Percentiles rank a stretch among this genome's conserved stretches.
phyloP scores from a whole-genome alignment of 176 grass and related monocot species.

The Aegilops umbellulata region DNA sequence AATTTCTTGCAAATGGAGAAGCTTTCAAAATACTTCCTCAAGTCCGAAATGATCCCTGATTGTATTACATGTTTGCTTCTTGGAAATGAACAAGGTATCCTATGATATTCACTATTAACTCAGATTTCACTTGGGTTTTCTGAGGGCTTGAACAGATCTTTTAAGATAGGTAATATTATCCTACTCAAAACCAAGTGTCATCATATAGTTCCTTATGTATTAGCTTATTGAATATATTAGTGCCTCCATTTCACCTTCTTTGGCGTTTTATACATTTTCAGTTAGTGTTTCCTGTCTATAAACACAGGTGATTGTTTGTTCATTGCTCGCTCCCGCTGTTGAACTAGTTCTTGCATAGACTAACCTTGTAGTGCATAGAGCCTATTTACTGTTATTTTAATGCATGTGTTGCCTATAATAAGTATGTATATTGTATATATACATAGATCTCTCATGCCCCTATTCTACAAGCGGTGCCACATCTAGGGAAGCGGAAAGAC shows the following conservation, averaged over 20 bases:
- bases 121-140: not conserved
- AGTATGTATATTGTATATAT: not conserved
- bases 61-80: not conserved
- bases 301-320: not conserved
- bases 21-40: not conserved
- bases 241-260: not conserved
- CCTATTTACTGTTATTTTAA: not conserved
- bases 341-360: not conserved
- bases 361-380: not conserved
- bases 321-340: not conserved
- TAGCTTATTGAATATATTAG: not conserved
- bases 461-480: not conserved
- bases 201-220: not conserved
- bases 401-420: not conserved
- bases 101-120: not conserved
- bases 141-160: not conserved
- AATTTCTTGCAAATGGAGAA: not conserved
- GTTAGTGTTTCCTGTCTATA: not conserved
- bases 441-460: not conserved
- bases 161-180: not conserved
- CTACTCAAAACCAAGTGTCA: not conserved
- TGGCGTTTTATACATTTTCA: not conserved
- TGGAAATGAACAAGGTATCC: not conserved
- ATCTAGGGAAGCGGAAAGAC: not conserved
- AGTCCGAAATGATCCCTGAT: not conserved